Evolutionary conservation across 352 stramenopile genomes (phyloP).

Genomic region (Blastocystis sp.): DNA sequence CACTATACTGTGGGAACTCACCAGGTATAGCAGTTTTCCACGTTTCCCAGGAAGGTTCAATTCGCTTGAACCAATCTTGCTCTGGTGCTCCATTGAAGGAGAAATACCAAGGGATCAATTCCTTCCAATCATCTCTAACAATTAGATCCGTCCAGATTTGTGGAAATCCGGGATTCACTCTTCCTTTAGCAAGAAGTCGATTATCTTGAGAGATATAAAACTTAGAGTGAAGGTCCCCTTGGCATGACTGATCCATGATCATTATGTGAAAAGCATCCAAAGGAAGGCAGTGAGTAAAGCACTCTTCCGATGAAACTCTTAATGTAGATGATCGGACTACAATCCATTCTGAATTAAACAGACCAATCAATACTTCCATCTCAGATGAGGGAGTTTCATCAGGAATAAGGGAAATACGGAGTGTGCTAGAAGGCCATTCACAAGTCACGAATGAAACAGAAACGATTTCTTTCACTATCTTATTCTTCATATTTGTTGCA

Average conservation of each 20-base stretch:
- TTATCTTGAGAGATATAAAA: not conserved
- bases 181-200: not conserved
- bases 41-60: not conserved
- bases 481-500: not conserved
- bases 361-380: not conserved
- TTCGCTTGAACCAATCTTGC: not conserved
- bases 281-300: not conserved
- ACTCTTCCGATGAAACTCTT: not conserved
- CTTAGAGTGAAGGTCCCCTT: not conserved
- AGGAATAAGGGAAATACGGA: not conserved
- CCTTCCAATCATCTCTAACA: not conserved
- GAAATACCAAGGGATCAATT: not conserved
- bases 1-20: not conserved
- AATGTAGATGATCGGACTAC: not conserved
- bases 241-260: not conserved
- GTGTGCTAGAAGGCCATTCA: not conserved
- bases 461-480: not conserved
- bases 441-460: not conserved
- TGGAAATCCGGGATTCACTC: slow-evolving; percentile 7
- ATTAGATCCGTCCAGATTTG: not conserved
- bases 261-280: not conserved
- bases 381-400: not conserved
- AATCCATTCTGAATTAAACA: not conserved
- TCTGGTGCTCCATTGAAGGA: not conserved
- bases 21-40: not conserved